Evolutionary conservation across 2,329 filamentous ascomycete genomes (phyloP).

Genomic region (Pseudomassariella vexata): DNA sequence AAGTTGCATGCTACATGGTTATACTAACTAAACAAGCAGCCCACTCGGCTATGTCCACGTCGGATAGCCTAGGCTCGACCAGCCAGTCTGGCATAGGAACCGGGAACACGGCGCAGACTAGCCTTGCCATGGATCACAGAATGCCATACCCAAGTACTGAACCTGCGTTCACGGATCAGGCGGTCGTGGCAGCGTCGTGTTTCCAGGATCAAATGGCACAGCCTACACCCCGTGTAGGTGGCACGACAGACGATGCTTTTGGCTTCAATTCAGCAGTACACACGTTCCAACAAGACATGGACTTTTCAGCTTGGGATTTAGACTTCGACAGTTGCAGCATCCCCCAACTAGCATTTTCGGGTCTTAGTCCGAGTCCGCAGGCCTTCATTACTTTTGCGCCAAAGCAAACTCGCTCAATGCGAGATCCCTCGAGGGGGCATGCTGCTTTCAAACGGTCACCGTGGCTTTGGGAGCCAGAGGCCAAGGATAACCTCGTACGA

Average conservation of each 20-base stretch:
- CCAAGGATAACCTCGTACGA: slow-evolving; percentile 18
- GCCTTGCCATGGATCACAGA: neutral
- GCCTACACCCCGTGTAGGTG: neutral
- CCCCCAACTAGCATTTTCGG: slow-evolving; percentile 19
- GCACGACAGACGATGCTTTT: slow-evolving; percentile 12
- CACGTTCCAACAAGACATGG: slow-evolving; percentile 23
- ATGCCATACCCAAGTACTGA: slow-evolving; percentile 1
- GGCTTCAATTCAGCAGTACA: slow-evolving; percentile 20
- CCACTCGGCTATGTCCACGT: neutral
- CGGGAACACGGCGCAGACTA: neutral
- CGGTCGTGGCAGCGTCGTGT: slow-evolving; percentile 3
- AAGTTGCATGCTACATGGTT: no score
- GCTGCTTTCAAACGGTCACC: slow-evolving; percentile 27
- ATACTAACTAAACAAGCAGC: no score
- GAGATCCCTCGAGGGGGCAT: slow-evolving; percentile 22
- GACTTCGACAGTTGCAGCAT: slow-evolving; percentile 23
- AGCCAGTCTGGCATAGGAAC: neutral
- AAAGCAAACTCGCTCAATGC: slow-evolving; percentile 8
- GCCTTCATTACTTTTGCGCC: slow-evolving; percentile 16
- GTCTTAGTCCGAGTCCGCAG: slow-evolving; percentile 22
- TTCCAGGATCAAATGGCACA: slow-evolving; percentile 1
- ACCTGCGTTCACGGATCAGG: neutral
- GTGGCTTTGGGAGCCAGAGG: slow-evolving; percentile 27
- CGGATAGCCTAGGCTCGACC: slow-evolving; percentile 1
- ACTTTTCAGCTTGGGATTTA: slow-evolving; percentile 26